These are phyloP conservation scores for Moesziomyces aphidis DNA, from an alignment of 1,284 basidiomycete genomes.

Conservation along the genomic window DNA sequence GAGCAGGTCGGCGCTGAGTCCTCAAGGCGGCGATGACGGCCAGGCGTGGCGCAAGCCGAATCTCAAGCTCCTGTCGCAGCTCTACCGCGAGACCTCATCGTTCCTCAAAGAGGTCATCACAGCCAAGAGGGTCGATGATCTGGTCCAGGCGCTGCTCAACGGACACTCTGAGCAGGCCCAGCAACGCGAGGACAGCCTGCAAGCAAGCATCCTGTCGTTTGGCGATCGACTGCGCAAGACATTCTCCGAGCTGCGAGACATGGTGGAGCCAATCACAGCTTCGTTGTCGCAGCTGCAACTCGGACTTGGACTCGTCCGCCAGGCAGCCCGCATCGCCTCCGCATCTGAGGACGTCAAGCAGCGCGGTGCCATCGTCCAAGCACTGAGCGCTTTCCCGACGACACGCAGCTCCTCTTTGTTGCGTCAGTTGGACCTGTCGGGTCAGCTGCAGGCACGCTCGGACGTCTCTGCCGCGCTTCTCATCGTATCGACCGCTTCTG, in stretches of 20 bases:
- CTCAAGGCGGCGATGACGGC: slow-evolving; percentile 11
- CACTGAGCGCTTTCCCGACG: slow-evolving; percentile 64
- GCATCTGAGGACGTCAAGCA: slow-evolving; percentile 20
- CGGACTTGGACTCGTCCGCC: slow-evolving; percentile 76
- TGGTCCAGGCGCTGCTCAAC: slow-evolving; percentile 51
- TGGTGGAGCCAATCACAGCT: slow-evolving; percentile 75
- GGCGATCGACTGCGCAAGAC: slow-evolving; percentile 69
- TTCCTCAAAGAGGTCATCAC: slow-evolving; percentile 55
- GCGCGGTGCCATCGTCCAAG: slow-evolving; percentile 49
- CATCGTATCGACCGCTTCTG: slow-evolving; percentile 30
- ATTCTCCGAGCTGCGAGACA: slow-evolving; percentile 74
- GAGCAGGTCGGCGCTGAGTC: slow-evolving; percentile 16
- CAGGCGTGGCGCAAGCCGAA: slow-evolving; percentile 68
- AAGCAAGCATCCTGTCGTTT: slow-evolving; percentile 69
- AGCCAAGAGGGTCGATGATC: slow-evolving; percentile 52
- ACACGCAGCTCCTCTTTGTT: slow-evolving; percentile 42
- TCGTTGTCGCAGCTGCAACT: slow-evolving; percentile 78
- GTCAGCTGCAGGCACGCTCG: slow-evolving; percentile 58
- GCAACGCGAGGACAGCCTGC: slow-evolving; percentile 63
- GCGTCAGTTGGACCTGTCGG: slow-evolving; percentile 49
- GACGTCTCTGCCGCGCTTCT: slow-evolving; percentile 46
- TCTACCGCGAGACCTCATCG: slow-evolving; percentile 80
- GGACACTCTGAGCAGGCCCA: slow-evolving; percentile 36
- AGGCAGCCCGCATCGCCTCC: slow-evolving; percentile 48
- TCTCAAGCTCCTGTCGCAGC: slow-evolving; percentile 76